Base-by-base conservation (phyloP, 2,329 filamentous ascomycete genomes). In the Pestalotiopsis fici region DNA sequence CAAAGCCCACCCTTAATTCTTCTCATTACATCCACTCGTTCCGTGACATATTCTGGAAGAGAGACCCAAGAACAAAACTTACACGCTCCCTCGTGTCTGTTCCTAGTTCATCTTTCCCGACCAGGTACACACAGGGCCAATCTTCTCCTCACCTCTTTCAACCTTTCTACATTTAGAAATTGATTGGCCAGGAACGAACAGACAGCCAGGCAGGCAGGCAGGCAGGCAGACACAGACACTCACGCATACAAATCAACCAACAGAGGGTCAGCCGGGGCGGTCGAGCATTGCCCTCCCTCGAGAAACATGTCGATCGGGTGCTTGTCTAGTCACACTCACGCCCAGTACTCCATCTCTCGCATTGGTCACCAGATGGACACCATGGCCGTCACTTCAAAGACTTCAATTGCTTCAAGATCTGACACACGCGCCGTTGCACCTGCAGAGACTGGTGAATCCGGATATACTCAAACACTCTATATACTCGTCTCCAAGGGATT, bases 401-500 rank as follows among this genome's bases (percentile, higher is more conserved):
- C 21, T n/a, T 23, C 66, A 57, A 13, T 25, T 15, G 31, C 15
- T 18, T 15, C 18, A 35, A 37, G 28, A 31, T 21, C 57, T 13
- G 28, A 31, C 31, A 15, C 57, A 18, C n/a, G 25, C 28, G n/a
- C 12, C 57, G n/a, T 21, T 59, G 57, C n/a, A 18, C 18, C 27
- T 35, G 57, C 15, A 25, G 31, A 21, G 27, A 35, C 18, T 37
- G 57, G 11, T 27, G 31, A 37, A 27, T 31, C 57, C 9, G 57
- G 28, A 23, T 43, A 57, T 23, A 66, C 65, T 47, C 71, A 73
- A 28, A 72, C 73, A 59, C 70, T 78, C 54, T 76, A 72, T 72
- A 77, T 78, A 21, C 66, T 77, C 65, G 74, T 77, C 60, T 77
- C 76, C 68, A 74, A 70, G 37, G 76, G 76, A 25, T 69, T 73